These are phyloP conservation scores for Nicotiana tomentosiformis DNA, from an alignment of 257 asterid genomes.

Conservation along the genomic window DNA sequence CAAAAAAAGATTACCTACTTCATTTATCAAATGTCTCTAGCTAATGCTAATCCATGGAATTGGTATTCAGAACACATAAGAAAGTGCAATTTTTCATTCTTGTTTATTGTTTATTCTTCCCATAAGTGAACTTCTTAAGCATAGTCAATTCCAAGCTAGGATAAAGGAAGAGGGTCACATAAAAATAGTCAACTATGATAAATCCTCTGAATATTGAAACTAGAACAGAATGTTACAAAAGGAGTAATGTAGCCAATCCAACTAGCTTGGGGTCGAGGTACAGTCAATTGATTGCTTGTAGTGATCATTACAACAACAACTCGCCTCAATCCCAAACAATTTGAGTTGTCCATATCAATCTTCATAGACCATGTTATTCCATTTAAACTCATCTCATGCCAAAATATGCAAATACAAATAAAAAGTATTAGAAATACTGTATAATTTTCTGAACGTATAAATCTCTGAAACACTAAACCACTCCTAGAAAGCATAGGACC, in stretches of 20 bases:
- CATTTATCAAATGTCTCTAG: background rate
- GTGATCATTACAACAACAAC: background rate
- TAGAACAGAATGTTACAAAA: background rate
- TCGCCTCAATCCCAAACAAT: no score
- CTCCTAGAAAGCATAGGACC: no score
- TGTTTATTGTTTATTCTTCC: background rate
- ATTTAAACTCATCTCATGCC: no score
- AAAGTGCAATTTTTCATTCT: background rate
- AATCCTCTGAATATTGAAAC: background rate
- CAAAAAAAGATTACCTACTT: background rate
- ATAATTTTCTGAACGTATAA: no score
- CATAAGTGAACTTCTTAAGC: background rate
- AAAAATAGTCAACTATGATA: background rate
- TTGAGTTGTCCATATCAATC: no score
- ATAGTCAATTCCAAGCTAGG: background rate
- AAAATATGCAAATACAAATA: no score
- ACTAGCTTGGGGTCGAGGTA: background rate
- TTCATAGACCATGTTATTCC: no score
- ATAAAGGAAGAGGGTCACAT: background rate
- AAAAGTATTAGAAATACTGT: no score
- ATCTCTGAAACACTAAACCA: no score
- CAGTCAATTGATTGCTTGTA: background rate
- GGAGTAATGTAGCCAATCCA: background rate
- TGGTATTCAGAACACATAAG: background rate
- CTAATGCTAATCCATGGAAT: background rate